Evolutionary conservation across 2,329 filamentous ascomycete genomes (phyloP).

Genomic region (Trichoderma sp.): DNA sequence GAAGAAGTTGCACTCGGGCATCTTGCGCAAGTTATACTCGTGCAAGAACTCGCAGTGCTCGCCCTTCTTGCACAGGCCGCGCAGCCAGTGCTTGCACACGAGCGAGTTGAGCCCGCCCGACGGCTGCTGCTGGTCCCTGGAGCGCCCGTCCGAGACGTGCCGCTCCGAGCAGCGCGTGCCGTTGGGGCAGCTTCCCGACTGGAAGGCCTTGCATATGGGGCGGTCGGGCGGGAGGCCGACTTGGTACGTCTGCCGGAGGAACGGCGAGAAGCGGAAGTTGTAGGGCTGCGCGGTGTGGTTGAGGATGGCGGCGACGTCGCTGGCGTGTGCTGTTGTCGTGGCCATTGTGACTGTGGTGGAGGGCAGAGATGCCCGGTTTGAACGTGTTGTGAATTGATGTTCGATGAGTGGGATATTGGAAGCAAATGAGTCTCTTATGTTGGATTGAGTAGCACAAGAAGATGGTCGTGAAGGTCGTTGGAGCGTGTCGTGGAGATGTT

Average conservation of each 20-base stretch:
- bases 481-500: background rate
- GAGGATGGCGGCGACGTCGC: conserved; percentile 52
- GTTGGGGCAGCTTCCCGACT: conserved; percentile 82
- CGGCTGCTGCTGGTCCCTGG: conserved; percentile 55
- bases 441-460: background rate
- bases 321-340: conserved; percentile 28
- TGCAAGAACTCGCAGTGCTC: conserved; percentile 96
- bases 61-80: conserved; percentile 96
- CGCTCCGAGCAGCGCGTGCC: conserved; percentile 84
- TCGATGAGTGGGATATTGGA: background rate
- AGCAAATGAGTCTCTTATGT: background rate
- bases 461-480: background rate
- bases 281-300: conserved; percentile 58
- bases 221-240: conserved; percentile 79
- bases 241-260: conserved; percentile 79
- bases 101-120: conserved; percentile 70
- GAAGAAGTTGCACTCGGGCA: conserved; percentile 98
- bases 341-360: conserved; percentile 32
- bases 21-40: conserved; percentile 97
- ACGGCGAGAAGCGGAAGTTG: conserved; percentile 82
- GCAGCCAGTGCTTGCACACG: conserved; percentile 98
- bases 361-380: background rate
- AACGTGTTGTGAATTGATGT: background rate
- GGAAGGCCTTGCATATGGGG: conserved; percentile 82
- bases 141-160: conserved; percentile 55